Evolutionary conservation across 257 asterid genomes (phyloP).

Genomic region (Lavandula angustifolia): DNA sequence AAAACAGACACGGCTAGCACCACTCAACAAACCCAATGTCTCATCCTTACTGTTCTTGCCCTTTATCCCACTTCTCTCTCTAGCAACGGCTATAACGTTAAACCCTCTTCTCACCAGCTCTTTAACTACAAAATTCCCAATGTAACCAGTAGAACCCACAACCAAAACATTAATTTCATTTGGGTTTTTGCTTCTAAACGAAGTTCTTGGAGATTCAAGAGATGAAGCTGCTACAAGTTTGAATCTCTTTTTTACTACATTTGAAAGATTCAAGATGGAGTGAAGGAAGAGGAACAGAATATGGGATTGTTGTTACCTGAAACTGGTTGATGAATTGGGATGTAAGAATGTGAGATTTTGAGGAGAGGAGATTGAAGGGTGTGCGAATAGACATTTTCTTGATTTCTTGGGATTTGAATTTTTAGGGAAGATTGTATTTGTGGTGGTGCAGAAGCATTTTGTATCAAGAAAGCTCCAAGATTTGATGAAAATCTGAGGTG

Average conservation of each 20-base stretch:
- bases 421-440: slow-evolving; percentile 24
- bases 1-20: slow-evolving; percentile 63
- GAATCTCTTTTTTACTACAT: slow-evolving; percentile 39
- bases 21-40: slow-evolving; percentile 54
- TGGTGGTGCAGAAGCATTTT: slow-evolving; percentile 34
- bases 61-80: slow-evolving; percentile 79
- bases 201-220: slow-evolving; percentile 45
- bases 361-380: slow-evolving; percentile 43
- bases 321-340: slow-evolving; percentile 46
- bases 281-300: slow-evolving; percentile 44
- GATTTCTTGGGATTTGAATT: slow-evolving; percentile 34
- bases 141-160: slow-evolving; percentile 93
- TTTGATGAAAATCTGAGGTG: slow-evolving; percentile 34
- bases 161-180: slow-evolving; percentile 71
- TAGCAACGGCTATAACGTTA: slow-evolving; percentile 80
- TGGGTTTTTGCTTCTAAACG: slow-evolving; percentile 70
- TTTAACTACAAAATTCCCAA: slow-evolving; percentile 81
- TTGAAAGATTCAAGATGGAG: slow-evolving; percentile 35
- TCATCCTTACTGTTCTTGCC: slow-evolving; percentile 71
- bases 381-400: slow-evolving; percentile 64
- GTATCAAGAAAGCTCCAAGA: slow-evolving; percentile 18
- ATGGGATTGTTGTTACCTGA: slow-evolving; percentile 52
- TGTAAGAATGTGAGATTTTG: slow-evolving; percentile 37
- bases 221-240: slow-evolving; percentile 41
- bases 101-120: slow-evolving; percentile 81